These are phyloP conservation scores for Flueggea neowawraea DNA, from an alignment of 441 rosid species.

Conservation along the genomic window DNA sequence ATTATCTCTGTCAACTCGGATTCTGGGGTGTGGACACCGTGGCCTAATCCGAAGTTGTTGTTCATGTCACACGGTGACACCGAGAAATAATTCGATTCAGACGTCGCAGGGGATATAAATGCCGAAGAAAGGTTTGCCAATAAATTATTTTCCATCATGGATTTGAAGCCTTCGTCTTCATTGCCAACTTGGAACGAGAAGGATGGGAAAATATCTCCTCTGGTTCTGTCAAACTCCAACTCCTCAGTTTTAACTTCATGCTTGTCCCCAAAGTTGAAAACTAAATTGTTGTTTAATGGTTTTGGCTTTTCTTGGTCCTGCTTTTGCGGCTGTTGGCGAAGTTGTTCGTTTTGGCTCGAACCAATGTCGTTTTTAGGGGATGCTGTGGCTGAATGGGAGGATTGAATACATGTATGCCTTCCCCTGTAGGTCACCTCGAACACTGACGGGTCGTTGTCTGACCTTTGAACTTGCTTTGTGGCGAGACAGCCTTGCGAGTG, in stretches of 20 bases:
- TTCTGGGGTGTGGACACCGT: conserved; percentile 26
- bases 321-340: background rate
- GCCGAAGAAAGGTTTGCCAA: conserved; percentile 30
- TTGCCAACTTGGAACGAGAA: conserved; percentile 29
- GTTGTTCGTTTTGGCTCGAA: conserved; percentile 14
- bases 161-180: conserved; percentile 19
- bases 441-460: conserved; percentile 48
- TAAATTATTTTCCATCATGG: conserved; percentile 18
- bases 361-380: conserved; percentile 4
- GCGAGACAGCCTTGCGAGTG: conserved; percentile 75
- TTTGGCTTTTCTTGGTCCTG: conserved; percentile 14
- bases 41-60: conserved; percentile 21
- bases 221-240: conserved; percentile 12
- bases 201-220: conserved; percentile 23
- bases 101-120: conserved; percentile 24
- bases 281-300: conserved; percentile 15
- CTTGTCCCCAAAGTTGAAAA: conserved; percentile 23
- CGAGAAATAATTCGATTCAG: conserved; percentile 39
- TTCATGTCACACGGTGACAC: conserved; percentile 17
- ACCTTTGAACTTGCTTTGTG: conserved; percentile 81
- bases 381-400: conserved; percentile 15
- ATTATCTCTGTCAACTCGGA: conserved; percentile 40
- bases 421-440: conserved; percentile 71
- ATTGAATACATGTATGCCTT: conserved; percentile 60
- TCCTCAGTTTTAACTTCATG: conserved; percentile 22